Evolutionary conservation across 1,139 yeast genomes (phyloP).

Genomic region (Trichomonascaceae sp.): DNA sequence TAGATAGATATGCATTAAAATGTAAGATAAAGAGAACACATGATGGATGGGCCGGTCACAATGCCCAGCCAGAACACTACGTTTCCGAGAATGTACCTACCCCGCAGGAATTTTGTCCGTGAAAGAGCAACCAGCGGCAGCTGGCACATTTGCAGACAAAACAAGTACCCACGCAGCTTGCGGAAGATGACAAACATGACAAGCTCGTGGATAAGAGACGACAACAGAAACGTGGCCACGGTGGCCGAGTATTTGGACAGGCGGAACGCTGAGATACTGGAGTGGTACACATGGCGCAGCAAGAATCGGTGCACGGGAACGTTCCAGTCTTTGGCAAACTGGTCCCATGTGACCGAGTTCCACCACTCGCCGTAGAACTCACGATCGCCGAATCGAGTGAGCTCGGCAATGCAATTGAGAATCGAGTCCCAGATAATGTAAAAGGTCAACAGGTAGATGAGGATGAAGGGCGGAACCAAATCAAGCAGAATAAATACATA

Average conservation of each 20-base stretch:
- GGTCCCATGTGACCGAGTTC: constrained; percentile 91
- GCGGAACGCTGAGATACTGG: constrained; percentile 65
- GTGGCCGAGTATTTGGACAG: constrained; percentile 59
- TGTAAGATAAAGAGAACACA: constrained; percentile 73
- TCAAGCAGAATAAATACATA: constrained; percentile 60
- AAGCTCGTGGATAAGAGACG: constrained; percentile 76
- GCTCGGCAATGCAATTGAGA: constrained; percentile 76
- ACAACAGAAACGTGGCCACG: constrained; percentile 64
- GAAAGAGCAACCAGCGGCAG: constrained; percentile 29
- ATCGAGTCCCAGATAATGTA: constrained; percentile 93
- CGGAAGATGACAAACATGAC: constrained; percentile 86
- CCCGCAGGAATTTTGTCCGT: constrained; percentile 29
- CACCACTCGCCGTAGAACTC: constrained; percentile 96
- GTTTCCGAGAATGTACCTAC: constrained; percentile 56
- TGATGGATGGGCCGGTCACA: constrained; percentile 77
- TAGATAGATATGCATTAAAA: constrained; percentile 31
- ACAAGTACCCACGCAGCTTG: constrained; percentile 64
- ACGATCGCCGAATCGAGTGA: constrained; percentile 76
- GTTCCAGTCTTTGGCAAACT: constrained; percentile 91
- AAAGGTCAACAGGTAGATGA: constrained; percentile 66
- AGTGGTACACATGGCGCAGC: constrained; percentile 86
- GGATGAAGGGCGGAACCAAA: constrained; percentile 63
- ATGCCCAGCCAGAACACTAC: constrained; percentile 87
- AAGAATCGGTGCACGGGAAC: constrained; percentile 87
- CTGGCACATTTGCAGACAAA: constrained; percentile 74